Conservation (phyloP, 768 basidiomycete species). For the Boletus subparvulus region DNA sequence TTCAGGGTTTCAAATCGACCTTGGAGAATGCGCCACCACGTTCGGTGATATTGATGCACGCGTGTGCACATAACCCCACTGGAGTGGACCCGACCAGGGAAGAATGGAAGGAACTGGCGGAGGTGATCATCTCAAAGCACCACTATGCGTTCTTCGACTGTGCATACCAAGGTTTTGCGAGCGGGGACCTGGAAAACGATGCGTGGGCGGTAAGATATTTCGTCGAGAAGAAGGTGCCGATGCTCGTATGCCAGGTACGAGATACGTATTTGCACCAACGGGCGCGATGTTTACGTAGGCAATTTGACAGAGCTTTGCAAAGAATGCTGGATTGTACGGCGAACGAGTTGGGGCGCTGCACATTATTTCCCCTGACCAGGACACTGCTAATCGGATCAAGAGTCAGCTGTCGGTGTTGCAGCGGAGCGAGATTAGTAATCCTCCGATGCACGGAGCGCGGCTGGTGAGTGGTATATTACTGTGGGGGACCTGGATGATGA, state of each 20-base stretch:
- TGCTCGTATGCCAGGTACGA: constrained; percentile 83
- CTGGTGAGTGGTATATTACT: constrained; percentile 50
- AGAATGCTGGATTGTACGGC: constrained; percentile 94
- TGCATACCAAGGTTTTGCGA: constrained; percentile 97
- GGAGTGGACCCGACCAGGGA: constrained; percentile 90
- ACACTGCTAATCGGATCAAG: constrained; percentile 69
- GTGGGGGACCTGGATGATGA: not conserved
- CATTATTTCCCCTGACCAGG: constrained; percentile 62
- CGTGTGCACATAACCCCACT: constrained; percentile 96
- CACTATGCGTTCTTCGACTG: constrained; percentile 95
- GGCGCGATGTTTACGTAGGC: constrained; percentile 9
- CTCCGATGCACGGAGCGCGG: constrained; percentile 88
- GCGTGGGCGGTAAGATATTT: constrained; percentile 92
- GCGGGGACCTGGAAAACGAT: constrained; percentile 87
- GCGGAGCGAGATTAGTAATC: constrained; percentile 94
- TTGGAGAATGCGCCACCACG: constrained; percentile 65
- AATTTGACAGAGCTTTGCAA: constrained; percentile 81
- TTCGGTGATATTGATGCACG: constrained; percentile 89
- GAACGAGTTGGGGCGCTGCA: constrained; percentile 96
- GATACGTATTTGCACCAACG: not conserved
- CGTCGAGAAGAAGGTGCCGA: constrained; percentile 65
- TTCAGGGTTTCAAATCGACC: constrained; percentile 58
- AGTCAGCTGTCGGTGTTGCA: constrained; percentile 91
- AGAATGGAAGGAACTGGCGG: constrained; percentile 81
- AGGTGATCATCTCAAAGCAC: constrained; percentile 64